Base-by-base conservation (phyloP, 1,284 basidiomycete genomes). In the Bondarzewia mesenterica region DNA sequence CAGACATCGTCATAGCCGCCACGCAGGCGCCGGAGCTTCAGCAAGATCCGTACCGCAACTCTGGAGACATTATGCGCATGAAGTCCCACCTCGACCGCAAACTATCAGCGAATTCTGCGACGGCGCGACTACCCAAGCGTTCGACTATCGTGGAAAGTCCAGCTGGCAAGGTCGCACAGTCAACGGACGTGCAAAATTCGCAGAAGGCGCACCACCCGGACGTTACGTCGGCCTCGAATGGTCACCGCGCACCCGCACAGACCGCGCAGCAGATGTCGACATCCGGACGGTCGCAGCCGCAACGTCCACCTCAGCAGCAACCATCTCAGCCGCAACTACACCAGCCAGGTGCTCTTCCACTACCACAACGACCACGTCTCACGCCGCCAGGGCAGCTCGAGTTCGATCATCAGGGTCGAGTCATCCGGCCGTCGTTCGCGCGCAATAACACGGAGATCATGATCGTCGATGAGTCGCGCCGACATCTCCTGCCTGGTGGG, bases 131-230 rank as follows among this genome's bases (percentile, higher is more conserved):
- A 53, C 93, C 96, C 4, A 94, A 92, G 65, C 85, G 93, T 39
- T 97, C 94, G 16, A 98, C 91, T 3, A 86, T 99, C 35, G 87
- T 99, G 42, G 95, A 97, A 65, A 92, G 89, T 60, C 95, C 95
- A n/a, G 80, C 91, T 4, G 94, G 93, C 32, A 81, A 85, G 61
- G 85, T 83, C 51, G 92, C 88, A 3, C 85, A 90, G 57, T 77
- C 85, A 22, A 71, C 73, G 53, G 75, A 59, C 57, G 70, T 62
- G 7, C 27, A 51, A 26, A 56, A 49, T 42, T 48, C 52, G 76
- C 57, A 29, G 49, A 56, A 50, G 41, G 38, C 18, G 12, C 38
- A 40, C 5, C 38, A 40, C 16, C 38, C n/a, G 12, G 27, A 43
- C 29, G 7, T 25, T 18, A 22, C 8, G 16, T 25, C 46, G n/a